Conservation (phyloP, 805 yeast species). For the Starmerella vitae region DNA sequence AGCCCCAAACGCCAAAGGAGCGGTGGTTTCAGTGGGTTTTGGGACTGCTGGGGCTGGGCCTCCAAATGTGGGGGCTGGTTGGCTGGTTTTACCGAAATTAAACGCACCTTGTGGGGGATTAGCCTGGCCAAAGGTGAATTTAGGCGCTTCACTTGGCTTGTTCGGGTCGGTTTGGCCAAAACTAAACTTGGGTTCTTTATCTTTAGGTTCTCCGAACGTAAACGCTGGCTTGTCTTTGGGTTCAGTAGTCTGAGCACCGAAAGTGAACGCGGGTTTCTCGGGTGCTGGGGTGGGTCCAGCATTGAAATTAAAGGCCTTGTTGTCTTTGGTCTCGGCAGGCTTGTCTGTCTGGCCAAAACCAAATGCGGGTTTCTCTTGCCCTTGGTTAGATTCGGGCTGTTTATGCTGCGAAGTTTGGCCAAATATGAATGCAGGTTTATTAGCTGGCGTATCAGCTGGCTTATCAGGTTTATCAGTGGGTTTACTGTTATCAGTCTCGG, state of each 20-base stretch:
- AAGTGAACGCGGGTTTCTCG: conserved; percentile 3
- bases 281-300: neutral
- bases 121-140: conserved; percentile 1
- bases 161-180: conserved; percentile 4
- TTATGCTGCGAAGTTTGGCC: neutral
- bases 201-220: conserved; percentile 4
- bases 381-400: conserved; percentile 1
- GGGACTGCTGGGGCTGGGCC: no score
- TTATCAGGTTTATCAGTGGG: conserved; percentile 1
- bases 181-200: neutral
- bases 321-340: conserved; percentile 2
- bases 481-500: conserved; percentile 1
- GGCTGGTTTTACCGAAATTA: neutral
- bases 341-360: conserved; percentile 3
- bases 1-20: neutral
- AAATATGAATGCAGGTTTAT: conserved; percentile 1
- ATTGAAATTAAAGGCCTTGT: conserved; percentile 1
- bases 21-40: no score
- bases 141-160: conserved; percentile 2
- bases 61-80: neutral
- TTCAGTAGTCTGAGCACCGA: conserved; percentile 2
- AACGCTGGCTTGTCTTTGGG: conserved; percentile 6
- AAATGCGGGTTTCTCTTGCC: conserved; percentile 7
- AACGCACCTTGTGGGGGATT: no score
- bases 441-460: neutral